Percentiles rank a stretch among this genome's conserved stretches.
phyloP scores from a whole-genome alignment of 139 green algal species.

The Chlamydomonas incerta region DNA sequence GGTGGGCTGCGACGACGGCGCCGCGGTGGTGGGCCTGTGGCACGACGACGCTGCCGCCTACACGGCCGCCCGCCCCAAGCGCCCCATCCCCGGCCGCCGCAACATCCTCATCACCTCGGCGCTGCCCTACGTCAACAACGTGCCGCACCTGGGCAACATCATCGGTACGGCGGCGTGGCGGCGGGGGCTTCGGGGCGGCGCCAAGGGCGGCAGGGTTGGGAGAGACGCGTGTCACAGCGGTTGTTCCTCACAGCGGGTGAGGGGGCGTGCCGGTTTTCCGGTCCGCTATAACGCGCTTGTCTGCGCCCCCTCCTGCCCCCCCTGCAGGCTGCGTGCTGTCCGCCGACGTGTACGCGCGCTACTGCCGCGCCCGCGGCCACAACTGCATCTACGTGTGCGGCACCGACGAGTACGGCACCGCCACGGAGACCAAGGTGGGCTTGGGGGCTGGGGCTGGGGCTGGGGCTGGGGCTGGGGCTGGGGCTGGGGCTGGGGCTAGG shows the following conservation, averaged over 20 bases:
- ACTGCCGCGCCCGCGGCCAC: conserved; percentile 87
- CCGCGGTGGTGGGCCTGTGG: neutral
- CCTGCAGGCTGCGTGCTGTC: conserved; percentile 78
- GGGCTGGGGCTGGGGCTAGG: too few species aligned
- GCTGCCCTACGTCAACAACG: conserved; percentile 99
- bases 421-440: conserved; percentile 95
- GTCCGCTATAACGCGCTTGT: too few species aligned
- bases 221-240: too few species aligned
- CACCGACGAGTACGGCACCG: conserved; percentile 98
- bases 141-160: conserved; percentile 99
- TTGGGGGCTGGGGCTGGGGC: too few species aligned
- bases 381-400: conserved; percentile 96
- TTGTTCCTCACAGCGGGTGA: too few species aligned
- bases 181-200: too few species aligned
- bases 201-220: too few species aligned
- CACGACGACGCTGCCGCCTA: conserved; percentile 53
- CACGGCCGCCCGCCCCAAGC: conserved; percentile 52
- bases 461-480: too few species aligned
- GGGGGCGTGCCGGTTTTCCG: too few species aligned
- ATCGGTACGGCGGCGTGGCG: conserved; percentile 87
- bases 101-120: conserved; percentile 92
- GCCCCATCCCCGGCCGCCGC: conserved; percentile 62
- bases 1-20: neutral
- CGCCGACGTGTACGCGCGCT: conserved; percentile 95
- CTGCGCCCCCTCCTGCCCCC: neutral